Conservation (phyloP, 2,329 filamentous ascomycete genomes). For the Claviceps lovelessii region DNA sequence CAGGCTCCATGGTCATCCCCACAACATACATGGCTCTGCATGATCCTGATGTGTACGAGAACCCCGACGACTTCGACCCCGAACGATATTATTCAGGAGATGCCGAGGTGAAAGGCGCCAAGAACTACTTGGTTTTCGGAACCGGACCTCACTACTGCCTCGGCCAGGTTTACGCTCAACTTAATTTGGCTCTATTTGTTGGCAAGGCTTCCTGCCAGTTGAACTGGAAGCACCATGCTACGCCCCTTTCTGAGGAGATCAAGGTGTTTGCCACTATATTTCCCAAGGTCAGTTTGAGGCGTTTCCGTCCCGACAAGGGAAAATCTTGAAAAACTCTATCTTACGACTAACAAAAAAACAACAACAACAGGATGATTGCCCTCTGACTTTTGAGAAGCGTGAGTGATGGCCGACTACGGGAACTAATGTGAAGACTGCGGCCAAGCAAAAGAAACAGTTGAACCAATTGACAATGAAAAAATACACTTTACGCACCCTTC, state of each 20-base stretch:
- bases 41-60: conserved; percentile 81
- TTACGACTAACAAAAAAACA: neutral
- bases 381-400: conserved; percentile 53
- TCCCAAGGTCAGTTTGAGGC: conserved; percentile 58
- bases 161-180: conserved; percentile 79
- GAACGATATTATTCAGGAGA: conserved; percentile 84
- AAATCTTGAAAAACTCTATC: neutral
- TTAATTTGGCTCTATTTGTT: conserved; percentile 78
- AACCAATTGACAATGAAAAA: neutral
- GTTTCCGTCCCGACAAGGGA: neutral
- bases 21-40: conserved; percentile 82
- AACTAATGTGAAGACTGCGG: neutral
- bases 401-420: conserved; percentile 24
- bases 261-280: conserved; percentile 98
- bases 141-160: conserved; percentile 94
- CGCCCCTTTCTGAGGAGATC: conserved; percentile 77
- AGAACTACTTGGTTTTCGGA: conserved; percentile 96
- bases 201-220: conserved; percentile 78
- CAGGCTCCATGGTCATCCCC: conserved; percentile 83
- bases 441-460: neutral
- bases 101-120: conserved; percentile 69
- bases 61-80: conserved; percentile 78
- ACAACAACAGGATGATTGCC: conserved; percentile 71
- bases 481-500: neutral
- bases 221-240: conserved; percentile 82